Conservation (phyloP, 306 rosid genomes). For the Argentina anserina region DNA sequence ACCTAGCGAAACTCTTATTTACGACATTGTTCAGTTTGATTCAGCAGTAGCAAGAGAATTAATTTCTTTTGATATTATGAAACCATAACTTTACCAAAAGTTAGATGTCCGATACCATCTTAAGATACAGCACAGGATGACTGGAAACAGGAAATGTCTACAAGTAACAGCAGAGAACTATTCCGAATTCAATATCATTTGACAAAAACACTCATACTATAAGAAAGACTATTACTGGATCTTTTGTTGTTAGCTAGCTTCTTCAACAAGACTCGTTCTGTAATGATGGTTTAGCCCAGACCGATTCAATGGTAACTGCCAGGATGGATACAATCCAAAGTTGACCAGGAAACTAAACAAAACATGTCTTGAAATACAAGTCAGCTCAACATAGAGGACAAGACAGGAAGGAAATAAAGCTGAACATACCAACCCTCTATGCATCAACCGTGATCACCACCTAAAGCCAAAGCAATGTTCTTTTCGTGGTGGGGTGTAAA, state of each 20-base stretch:
- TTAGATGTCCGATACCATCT: background rate
- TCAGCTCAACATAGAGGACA: background rate
- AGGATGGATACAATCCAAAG: background rate
- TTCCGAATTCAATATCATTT: background rate
- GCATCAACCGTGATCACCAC: no score
- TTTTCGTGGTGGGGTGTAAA: no score
- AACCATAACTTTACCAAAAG: background rate
- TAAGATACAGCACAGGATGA: background rate
- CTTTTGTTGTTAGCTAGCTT: background rate
- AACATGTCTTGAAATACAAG: background rate
- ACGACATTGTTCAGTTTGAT: background rate
- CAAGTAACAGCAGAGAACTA: background rate
- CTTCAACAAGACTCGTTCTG: background rate
- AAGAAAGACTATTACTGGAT: background rate
- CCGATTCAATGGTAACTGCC: background rate
- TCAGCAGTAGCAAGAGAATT: background rate
- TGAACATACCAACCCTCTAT: no score
- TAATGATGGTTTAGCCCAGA: background rate
- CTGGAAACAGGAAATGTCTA: background rate
- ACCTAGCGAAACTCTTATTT: background rate
- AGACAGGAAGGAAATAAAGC: no score
- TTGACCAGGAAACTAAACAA: background rate
- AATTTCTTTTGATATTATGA: background rate
- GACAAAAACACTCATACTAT: background rate
- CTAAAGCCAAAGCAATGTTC: no score